phyloP scores from a whole-genome alignment of 1,139 yeast genomes.

The Suhomyces bolitotheri region DNA sequence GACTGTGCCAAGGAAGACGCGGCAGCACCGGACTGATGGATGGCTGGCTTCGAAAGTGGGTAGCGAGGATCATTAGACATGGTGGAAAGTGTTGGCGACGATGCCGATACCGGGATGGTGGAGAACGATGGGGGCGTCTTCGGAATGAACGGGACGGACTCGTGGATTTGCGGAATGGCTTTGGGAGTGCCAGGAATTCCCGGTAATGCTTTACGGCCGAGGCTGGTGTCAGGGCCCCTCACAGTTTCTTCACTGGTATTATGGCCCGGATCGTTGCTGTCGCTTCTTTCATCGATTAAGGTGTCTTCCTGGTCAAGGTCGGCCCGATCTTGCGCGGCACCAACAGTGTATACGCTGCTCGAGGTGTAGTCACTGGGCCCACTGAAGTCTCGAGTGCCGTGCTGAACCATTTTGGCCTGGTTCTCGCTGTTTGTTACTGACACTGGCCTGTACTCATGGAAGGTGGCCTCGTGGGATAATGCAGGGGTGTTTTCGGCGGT shows the following conservation, averaged over 20 bases:
- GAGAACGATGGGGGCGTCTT: slow-evolving; percentile 7
- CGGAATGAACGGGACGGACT: slow-evolving; percentile 2
- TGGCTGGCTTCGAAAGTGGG: slow-evolving; percentile 14
- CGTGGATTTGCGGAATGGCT: not conserved
- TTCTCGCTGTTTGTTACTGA: slow-evolving; percentile 2
- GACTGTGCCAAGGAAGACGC: not conserved
- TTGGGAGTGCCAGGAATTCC: not conserved
- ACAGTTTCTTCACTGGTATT: slow-evolving; percentile 9
- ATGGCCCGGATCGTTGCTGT: not conserved
- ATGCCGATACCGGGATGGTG: slow-evolving; percentile 9
- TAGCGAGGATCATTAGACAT: slow-evolving; percentile 3
- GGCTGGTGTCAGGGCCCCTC: slow-evolving; percentile 5
- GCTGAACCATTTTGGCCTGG: slow-evolving; percentile 12
- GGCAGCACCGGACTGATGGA: slow-evolving; percentile 2
- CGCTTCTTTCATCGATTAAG: slow-evolving; percentile 20
- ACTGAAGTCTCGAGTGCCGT: slow-evolving; percentile 12
- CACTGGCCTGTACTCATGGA: slow-evolving; percentile 15
- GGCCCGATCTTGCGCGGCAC: slow-evolving; percentile 3
- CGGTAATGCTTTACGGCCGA: not conserved
- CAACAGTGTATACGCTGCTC: slow-evolving; percentile 3
- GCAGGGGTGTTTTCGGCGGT: slow-evolving; percentile 29
- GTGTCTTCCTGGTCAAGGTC: slow-evolving; percentile 28
- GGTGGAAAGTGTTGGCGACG: slow-evolving; percentile 15
- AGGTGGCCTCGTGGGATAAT: slow-evolving; percentile 28
- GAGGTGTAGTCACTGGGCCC: slow-evolving; percentile 6